Evolutionary conservation across 352 stramenopile genomes (phyloP).

Genomic region (Phytophthora litchii): DNA sequence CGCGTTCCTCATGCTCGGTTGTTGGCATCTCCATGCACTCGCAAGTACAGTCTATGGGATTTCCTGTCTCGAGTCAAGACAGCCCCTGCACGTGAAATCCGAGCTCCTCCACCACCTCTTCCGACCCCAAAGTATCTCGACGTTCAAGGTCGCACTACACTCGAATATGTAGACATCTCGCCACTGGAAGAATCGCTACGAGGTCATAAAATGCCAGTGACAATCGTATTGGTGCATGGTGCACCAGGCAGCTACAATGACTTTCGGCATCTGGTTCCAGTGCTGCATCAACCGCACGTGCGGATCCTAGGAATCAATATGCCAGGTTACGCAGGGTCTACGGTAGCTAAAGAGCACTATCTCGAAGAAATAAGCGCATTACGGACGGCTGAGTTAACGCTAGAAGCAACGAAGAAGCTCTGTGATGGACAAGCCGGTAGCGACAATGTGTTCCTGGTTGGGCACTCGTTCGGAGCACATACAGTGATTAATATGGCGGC

Average conservation of each 20-base stretch:
- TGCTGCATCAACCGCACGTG: conserved; percentile 33
- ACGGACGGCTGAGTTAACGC: conserved; percentile 33
- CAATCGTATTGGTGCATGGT: conserved; percentile 61
- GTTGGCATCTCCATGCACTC: conserved; percentile 11
- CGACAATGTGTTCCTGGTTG: conserved; percentile 48
- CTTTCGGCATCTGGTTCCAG: conserved; percentile 57
- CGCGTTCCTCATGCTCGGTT: conserved; percentile 5
- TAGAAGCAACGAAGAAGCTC: conserved; percentile 38
- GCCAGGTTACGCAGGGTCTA: conserved; percentile 50
- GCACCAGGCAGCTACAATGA: conserved; percentile 58
- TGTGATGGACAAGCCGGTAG: conserved; percentile 24
- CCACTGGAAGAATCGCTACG: conserved; percentile 2
- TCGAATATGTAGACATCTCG: conserved; percentile 45
- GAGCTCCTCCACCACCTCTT: conserved; percentile 29
- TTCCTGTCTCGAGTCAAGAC: conserved; percentile 27
- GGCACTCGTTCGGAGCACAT: conserved; percentile 61
- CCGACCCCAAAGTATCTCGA: conserved; percentile 36
- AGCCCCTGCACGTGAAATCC: conserved; percentile 12
- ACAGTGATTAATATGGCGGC: conserved; percentile 56
- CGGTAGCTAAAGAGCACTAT: conserved; percentile 31
- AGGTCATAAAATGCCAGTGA: conserved; percentile 23
- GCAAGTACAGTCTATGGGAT: conserved; percentile 17
- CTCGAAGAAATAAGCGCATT: conserved; percentile 41
- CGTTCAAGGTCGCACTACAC: conserved; percentile 31
- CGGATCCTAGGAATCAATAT: conserved; percentile 65